Evolutionary conservation across 805 yeast genomes (phyloP), one percentile per base, ranked within the genome.

Genomic region (Wickerhamomyces pijperi): DNA sequence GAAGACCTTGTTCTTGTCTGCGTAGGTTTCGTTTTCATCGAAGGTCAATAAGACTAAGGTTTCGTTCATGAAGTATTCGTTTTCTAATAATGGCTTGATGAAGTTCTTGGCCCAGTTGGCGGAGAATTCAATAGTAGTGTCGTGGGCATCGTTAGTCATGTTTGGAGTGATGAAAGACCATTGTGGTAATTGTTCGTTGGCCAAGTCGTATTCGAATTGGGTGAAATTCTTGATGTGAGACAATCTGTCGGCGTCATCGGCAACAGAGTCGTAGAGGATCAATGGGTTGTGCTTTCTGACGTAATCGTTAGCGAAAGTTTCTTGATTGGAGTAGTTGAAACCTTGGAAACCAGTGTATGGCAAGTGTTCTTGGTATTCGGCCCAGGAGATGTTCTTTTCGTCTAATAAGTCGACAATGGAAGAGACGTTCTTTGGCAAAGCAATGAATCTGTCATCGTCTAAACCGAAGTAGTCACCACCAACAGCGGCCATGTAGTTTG

Each of bases 231-330:
- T 69, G 56, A 71, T 63, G 58, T 65, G 60, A 35, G 60, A 54
- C 45, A 60, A 49, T 45, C 75, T 65, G 36, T 58, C 46, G n/a
- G 53, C 43, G 39, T 57, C 49, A 29, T 44, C 41, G 43, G 62
- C 54, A 40, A 69, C 56, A 35, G 65, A 59, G 48, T 65, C 72
- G 50, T 53, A 69, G 28, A 60, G 54, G 32, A 65, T 50, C 47
- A 72, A 54, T 33, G 76, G 76, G 57, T 68, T 68, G 59, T 69
- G 74, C 53, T 72, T 70, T 54, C 76, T 67, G 28, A 70, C 67
- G 51, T 71, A 71, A 46, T 66, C 71, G 47, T 65, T 64, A 40
- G 70, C 67, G 32, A 51, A 57, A 36, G 61, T 61, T 36, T 57
- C 58, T 47, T 65, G 68, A 58, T 67, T 61, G 18, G 58, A 51